A percentile compares a stretch with the other conserved stretches of the same genome.
These are phyloP conservation scores for Leccinum barrowsii DNA, from an alignment of 768 basidiomycete genomes.

Conservation along the genomic window DNA sequence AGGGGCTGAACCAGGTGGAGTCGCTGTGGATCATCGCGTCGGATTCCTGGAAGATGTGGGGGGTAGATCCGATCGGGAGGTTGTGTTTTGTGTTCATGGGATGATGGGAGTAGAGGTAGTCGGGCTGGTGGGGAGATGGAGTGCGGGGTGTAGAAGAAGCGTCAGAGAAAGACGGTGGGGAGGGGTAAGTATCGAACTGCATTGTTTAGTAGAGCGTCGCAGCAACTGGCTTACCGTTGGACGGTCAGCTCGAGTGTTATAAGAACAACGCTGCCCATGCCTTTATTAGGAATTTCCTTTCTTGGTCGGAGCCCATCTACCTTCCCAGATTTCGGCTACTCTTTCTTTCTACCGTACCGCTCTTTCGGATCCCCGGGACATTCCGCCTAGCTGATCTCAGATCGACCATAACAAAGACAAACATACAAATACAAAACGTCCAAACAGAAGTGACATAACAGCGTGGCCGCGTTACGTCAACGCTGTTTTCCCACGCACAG, in stretches of 20 bases:
- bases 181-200: slow-evolving; percentile 62
- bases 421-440: slow-evolving; percentile 6
- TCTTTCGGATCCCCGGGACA: slow-evolving; percentile 33
- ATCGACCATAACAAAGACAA: slow-evolving; percentile 13
- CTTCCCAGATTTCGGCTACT: slow-evolving; percentile 38
- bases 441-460: slow-evolving; percentile 29
- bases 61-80: slow-evolving; percentile 40
- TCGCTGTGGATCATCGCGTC: slow-evolving; percentile 38
- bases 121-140: slow-evolving; percentile 55
- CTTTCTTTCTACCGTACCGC: slow-evolving; percentile 34
- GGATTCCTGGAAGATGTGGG: slow-evolving; percentile 48
- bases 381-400: slow-evolving; percentile 32
- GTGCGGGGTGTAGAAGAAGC: slow-evolving; percentile 68
- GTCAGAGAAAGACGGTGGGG: slow-evolving; percentile 53
- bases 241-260: slow-evolving; percentile 24
- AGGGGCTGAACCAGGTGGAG: slow-evolving; percentile 31
- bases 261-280: slow-evolving; percentile 31
- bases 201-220: slow-evolving; percentile 29
- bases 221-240: slow-evolving; percentile 16
- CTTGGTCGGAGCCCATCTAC: slow-evolving; percentile 21
- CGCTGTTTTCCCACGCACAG: slow-evolving; percentile 30
- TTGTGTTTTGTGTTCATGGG: slow-evolving; percentile 36
- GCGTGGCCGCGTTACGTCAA: slow-evolving; percentile 34
- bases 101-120: slow-evolving; percentile 27
- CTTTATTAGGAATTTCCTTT: slow-evolving; percentile 25